A percentile compares a stretch with the other conserved stretches of the same genome.
These are phyloP conservation scores for Heterobasidion parviporum DNA, from an alignment of 1,284 basidiomycete species.

Conservation along the genomic window DNA sequence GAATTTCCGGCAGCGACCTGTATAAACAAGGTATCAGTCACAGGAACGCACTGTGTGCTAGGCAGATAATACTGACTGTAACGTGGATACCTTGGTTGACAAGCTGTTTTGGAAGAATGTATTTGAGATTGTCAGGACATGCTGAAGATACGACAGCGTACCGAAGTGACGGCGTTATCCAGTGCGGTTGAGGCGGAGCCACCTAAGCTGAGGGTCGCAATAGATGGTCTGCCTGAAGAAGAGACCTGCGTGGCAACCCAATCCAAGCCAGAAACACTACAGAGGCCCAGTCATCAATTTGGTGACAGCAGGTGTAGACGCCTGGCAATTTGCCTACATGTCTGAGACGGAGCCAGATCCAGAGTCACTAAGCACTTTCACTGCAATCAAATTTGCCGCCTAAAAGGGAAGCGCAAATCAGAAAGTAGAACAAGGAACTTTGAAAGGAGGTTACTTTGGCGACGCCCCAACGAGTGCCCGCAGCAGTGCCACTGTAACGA, in stretches of 20 bases:
- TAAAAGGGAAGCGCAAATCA: background rate
- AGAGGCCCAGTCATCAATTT: background rate
- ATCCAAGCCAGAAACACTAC: conserved; percentile 41
- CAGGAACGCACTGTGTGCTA: background rate
- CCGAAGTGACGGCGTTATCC: conserved; percentile 58
- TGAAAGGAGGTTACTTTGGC: conserved; percentile 35
- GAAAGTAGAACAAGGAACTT: background rate
- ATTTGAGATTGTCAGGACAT: background rate
- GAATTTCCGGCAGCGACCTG: conserved; percentile 22
- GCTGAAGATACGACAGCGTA: conserved; percentile 3
- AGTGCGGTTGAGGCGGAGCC: conserved; percentile 55
- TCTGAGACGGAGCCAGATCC: conserved; percentile 27
- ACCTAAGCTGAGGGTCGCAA: conserved; percentile 69
- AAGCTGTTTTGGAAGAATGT: conserved; percentile 1
- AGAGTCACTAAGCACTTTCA: conserved; percentile 65
- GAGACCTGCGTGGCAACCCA: conserved; percentile 33
- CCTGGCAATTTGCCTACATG: conserved; percentile 9
- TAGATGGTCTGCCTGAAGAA: conserved; percentile 46
- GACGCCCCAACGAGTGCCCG: conserved; percentile 56
- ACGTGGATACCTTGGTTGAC: conserved; percentile 24
- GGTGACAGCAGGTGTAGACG: too few species aligned
- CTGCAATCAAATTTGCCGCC: conserved; percentile 56
- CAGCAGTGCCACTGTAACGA: conserved; percentile 44
- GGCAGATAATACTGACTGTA: conserved; percentile 5
- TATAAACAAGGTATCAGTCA: background rate